Evolutionary conservation across 495 filamentous ascomycete genomes (phyloP), one percentile per base, ranked within the genome.

Genomic region (Articulospora tetracladia): DNA sequence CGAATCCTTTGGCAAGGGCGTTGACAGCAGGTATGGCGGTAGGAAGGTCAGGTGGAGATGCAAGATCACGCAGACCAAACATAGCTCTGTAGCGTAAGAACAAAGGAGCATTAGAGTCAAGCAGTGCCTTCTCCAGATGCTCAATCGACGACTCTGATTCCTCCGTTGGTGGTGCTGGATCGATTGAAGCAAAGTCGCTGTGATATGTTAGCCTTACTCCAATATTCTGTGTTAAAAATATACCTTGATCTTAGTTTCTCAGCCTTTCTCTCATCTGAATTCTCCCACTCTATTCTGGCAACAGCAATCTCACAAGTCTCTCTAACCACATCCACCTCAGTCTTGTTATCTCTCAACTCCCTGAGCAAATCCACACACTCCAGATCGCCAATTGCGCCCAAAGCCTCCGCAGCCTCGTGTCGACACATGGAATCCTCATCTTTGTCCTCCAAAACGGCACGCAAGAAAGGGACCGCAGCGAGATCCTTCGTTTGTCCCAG

Each of bases 271-370:
- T 85, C 78, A 66, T 88, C 81, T 3, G 86, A 88, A 62, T 88
- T 87, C 76, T 92, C 90, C 94, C 94, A 99, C 69, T 93, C 78
- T 69, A 99, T 96, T 66, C 94, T 82, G 55, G 89, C 91, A 39
- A 98, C 89, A 0, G 94, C 95, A 68, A 99, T 92, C 65, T 98
- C 94, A 71, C 94, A 99, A 12, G 94, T 99, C 79, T 99, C 92
- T 28, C 82, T 81, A n/a, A 99, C 86, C 19, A 93, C 89, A 20
- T 86, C 85, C 30, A 82, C 78, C 69, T 96, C 91, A 2, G 79
- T 80, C 53, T 75, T 69, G 44, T 90, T 82, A 69, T 95, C 86
- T 47, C 89, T 79, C 66, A 92, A 81, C 53, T 78, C 67, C 69
- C 80, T 85, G 55, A 99, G 73, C 13, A 97, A 70, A 0, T 81